Base-by-base conservation (phyloP, 2,329 filamentous ascomycete genomes). In the Cercospora sp. region DNA sequence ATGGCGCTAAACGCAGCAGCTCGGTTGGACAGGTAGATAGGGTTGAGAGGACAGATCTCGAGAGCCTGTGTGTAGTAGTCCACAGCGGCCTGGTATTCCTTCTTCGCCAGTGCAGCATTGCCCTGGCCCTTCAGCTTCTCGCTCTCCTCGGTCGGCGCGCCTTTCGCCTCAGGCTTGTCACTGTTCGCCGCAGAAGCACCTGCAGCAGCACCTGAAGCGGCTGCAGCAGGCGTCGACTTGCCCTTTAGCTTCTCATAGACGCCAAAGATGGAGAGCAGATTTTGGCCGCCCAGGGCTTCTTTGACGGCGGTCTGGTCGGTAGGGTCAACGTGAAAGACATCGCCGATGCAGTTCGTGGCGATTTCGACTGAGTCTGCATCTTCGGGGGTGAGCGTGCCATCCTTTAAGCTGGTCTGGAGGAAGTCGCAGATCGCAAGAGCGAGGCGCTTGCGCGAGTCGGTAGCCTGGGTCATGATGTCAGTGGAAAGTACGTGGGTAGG, bases 361-460 rank as follows among this genome's bases (percentile, higher is more conserved):
- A 99, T 90, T 79, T 99, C 95, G 80, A 99, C 91, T 71, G 91
- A 94, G 78, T 99, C 95, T 74, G 90, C 88, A 81, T 99, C 94
- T 76, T 98, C 95, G 75, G 90, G 84, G 64, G 90, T 87, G 68
- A 99, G 87, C 55, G 93, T 97, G 77, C 95, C 95, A 80, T 99
- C 95, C 71, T 89, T 90, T 74, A 93, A 84, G 57, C 93, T 97
- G 68, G 88, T 89, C 75, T 87, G 87, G 70, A 99, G 90, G 85
- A 97, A 99, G 83, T 98, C 93, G 85, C 97, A 93, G 81, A 99
- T 94, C 76, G 95, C 93, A 79, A 99, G 92, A 81, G 95, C 95
- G 72, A 99, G 91, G 83, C 94, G 93, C 88, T 99, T 90, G 80
- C 88, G 88, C 65, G 88, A 88, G 66, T 78, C 75, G 69, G 76